phyloP scores from a whole-genome alignment of 177 flowering plant genomes.

The Telopea speciosissima region DNA sequence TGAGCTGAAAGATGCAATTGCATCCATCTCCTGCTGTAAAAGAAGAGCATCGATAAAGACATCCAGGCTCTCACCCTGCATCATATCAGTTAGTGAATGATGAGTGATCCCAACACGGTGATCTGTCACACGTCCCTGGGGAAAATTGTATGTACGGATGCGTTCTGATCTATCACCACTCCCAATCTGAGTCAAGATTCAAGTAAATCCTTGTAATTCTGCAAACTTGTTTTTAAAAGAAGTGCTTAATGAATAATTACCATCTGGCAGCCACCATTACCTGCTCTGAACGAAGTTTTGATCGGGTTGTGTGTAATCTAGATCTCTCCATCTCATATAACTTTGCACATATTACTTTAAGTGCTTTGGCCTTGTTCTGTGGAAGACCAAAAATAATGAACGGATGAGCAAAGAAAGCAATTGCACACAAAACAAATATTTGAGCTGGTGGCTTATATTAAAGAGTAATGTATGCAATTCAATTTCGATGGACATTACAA shows the following conservation, averaged over 20 bases:
- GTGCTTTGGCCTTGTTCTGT: conserved; percentile 94
- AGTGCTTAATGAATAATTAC: background rate
- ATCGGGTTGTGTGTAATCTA: conserved; percentile 52
- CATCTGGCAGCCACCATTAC: conserved; percentile 24
- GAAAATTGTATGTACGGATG: conserved; percentile 92
- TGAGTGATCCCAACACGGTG: conserved; percentile 85
- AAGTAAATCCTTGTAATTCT: background rate
- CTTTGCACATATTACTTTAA: conserved; percentile 78
- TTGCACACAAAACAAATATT: background rate
- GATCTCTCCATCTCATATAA: conserved; percentile 82
- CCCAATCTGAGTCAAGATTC: conserved; percentile 61
- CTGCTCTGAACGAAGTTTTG: conserved; percentile 87
- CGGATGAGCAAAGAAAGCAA: background rate
- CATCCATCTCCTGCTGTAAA: conserved; percentile 88
- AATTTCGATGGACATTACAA: too few relatives aligned
- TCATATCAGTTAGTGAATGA: conserved; percentile 62
- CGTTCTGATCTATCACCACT: conserved; percentile 98
- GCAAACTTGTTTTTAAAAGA: too few relatives aligned
- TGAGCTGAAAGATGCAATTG: conserved; percentile 69
- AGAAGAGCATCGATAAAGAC: conserved; percentile 77
- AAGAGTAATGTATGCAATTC: too few relatives aligned
- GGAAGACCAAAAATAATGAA: background rate
- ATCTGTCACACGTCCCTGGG: conserved; percentile 98
- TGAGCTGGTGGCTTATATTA: background rate
- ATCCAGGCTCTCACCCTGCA: conserved; percentile 83